phyloP scores from a whole-genome alignment of 148 eudicot genomes.

The Amaranthus hypochondriacus region DNA sequence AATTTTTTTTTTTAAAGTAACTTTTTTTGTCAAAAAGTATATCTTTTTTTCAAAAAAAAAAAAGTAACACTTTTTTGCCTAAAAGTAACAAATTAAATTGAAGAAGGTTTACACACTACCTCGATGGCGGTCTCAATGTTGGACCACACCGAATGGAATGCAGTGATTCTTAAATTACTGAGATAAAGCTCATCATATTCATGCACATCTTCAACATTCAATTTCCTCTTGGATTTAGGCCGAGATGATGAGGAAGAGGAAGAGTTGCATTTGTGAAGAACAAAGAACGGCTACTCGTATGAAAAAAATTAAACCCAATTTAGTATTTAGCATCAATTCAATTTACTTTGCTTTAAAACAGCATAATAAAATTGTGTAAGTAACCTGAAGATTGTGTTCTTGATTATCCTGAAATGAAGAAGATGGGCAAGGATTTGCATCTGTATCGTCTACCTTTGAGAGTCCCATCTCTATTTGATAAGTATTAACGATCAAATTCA shows the following conservation, averaged over 20 bases:
- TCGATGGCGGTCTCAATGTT: slow-evolving; percentile 56
- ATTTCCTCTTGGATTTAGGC: slow-evolving; percentile 33
- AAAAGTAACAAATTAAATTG: background rate
- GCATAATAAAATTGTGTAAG: too few relatives aligned
- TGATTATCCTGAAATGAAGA: too few relatives aligned
- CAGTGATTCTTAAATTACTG: slow-evolving; percentile 29
- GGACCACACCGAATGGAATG: slow-evolving; percentile 55
- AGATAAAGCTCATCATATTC: slow-evolving; percentile 13
- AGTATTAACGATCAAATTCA: too few relatives aligned
- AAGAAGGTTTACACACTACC: slow-evolving; percentile 25
- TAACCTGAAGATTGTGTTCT: too few relatives aligned
- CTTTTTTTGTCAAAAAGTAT: too few relatives aligned
- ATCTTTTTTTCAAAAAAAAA: too few relatives aligned
- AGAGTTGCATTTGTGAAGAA: slow-evolving; percentile 47
- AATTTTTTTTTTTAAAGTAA: too few relatives aligned
- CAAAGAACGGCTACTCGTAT: slow-evolving; percentile 51
- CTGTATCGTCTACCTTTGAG: too few relatives aligned
- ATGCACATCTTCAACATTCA: slow-evolving; percentile 12
- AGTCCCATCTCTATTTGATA: too few relatives aligned
- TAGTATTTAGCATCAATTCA: background rate
- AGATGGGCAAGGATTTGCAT: too few relatives aligned
- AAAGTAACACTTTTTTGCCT: too few relatives aligned
- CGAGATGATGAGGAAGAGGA: slow-evolving; percentile 1
- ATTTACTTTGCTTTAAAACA: too few relatives aligned
- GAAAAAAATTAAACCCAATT: background rate